These are phyloP conservation scores for Musa troglodytarum DNA, from an alignment of 176 grass and related monocot genomes.

Conservation along the genomic window DNA sequence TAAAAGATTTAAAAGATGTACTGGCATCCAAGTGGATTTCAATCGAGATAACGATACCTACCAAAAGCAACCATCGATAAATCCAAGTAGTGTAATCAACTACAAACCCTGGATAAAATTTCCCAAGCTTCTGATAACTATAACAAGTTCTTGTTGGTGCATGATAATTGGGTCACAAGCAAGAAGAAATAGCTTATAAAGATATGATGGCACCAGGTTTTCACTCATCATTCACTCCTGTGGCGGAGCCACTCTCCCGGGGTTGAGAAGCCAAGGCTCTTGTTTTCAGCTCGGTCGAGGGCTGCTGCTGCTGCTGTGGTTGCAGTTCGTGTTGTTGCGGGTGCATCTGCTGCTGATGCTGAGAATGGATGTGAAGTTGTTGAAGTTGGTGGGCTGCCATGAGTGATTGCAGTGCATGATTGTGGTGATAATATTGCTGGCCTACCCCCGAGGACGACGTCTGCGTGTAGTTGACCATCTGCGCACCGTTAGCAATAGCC, in stretches of 20 bases:
- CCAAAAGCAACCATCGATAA: too few species aligned
- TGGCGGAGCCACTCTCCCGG: conserved; percentile 15
- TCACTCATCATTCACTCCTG: neutral
- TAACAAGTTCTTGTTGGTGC: neutral
- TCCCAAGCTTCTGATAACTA: too few species aligned
- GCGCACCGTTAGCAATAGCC: conserved; percentile 34
- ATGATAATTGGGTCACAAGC: neutral
- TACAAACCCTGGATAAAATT: too few species aligned
- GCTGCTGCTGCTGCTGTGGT: conserved; percentile 31
- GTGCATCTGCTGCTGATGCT: conserved; percentile 39
- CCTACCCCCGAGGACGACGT: conserved; percentile 31
- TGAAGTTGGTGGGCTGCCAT: conserved; percentile 73
- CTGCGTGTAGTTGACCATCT: conserved; percentile 42
- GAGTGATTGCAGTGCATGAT: conserved; percentile 56
- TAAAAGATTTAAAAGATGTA: too few species aligned
- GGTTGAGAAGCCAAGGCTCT: conserved; percentile 21
- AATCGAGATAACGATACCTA: too few species aligned
- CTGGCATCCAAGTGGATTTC: too few species aligned
- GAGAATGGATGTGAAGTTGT: conserved; percentile 66
- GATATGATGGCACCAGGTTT: neutral
- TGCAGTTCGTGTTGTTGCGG: conserved; percentile 35
- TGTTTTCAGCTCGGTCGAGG: conserved; percentile 48
- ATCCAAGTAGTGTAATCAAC: too few species aligned
- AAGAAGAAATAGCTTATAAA: neutral
- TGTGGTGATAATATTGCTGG: conserved; percentile 55